Conservation (phyloP, 192 early-diverging fungal species). For the Diversispora eburnea region DNA sequence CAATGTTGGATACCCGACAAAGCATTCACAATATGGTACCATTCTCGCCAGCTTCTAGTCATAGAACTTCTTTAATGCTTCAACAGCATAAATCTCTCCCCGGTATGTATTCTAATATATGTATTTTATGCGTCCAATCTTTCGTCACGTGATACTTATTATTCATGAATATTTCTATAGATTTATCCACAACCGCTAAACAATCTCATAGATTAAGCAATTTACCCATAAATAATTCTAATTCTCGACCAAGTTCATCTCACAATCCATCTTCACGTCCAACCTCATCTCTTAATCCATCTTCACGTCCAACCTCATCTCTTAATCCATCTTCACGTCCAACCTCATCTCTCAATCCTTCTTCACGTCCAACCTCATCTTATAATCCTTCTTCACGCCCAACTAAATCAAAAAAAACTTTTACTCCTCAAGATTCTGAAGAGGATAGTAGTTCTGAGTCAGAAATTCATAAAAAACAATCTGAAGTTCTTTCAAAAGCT, state of each 20-base stretch:
- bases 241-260: conserved; percentile 1
- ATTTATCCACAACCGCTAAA: neutral
- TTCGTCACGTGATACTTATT: neutral
- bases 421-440: neutral
- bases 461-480: no score
- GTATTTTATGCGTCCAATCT: neutral
- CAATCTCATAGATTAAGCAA: neutral
- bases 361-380: neutral
- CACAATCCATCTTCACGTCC: neutral
- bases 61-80: conserved; percentile 17
- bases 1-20: conserved; percentile 4
- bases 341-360: neutral
- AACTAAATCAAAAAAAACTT: neutral
- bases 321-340: neutral
- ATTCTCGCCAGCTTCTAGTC: conserved; percentile 16
- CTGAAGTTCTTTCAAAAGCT: neutral
- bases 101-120: neutral
- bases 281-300: neutral
- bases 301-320: neutral
- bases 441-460: neutral
- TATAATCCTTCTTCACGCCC: neutral
- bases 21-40: neutral
- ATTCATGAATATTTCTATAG: no score
- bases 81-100: conserved; percentile 11
- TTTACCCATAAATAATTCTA: neutral